Evolutionary conservation across 2,329 filamentous ascomycete genomes (phyloP).

Genomic region (Zymoseptoria ardabiliae): DNA sequence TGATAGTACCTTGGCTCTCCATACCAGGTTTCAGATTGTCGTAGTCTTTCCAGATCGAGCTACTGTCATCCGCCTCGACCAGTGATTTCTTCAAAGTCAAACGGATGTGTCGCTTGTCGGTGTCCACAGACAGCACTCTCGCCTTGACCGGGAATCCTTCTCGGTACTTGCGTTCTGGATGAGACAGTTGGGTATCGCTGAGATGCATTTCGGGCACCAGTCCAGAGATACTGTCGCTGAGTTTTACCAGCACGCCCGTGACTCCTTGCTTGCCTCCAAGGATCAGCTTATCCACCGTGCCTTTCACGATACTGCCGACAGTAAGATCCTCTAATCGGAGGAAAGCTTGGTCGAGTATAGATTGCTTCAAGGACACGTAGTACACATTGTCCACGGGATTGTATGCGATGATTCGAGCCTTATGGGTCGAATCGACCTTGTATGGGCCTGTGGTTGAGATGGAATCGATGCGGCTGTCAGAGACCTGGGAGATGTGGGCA

Average conservation of each 20-base stretch:
- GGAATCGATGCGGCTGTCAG: constrained; percentile 81
- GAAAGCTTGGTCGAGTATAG: constrained; percentile 77
- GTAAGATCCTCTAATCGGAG: constrained; percentile 86
- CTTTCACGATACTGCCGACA: constrained; percentile 71
- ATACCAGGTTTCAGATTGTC: constrained; percentile 65
- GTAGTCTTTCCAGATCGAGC: constrained; percentile 69
- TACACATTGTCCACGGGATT: constrained; percentile 81
- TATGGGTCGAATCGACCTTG: constrained; percentile 70
- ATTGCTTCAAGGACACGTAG: constrained; percentile 75
- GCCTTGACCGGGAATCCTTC: constrained; percentile 79
- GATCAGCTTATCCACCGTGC: constrained; percentile 76
- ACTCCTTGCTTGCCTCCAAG: constrained; percentile 72
- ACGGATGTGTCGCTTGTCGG: constrained; percentile 67
- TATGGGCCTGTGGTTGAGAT: constrained; percentile 71
- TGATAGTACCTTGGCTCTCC: constrained; percentile 77
- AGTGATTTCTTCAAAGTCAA: constrained; percentile 92
- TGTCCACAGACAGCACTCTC: constrained; percentile 73
- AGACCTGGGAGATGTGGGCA: constrained; percentile 87
- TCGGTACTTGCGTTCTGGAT: constrained; percentile 93
- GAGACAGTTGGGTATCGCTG: constrained; percentile 77
- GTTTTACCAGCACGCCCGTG: constrained; percentile 69
- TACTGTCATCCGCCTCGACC: constrained; percentile 67
- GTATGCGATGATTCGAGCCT: constrained; percentile 76
- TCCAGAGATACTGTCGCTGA: constrained; percentile 83
- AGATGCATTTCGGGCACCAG: constrained; percentile 83